Base-by-base conservation (phyloP, 2,329 filamentous ascomycete species). In the Neonectria ditissima region DNA sequence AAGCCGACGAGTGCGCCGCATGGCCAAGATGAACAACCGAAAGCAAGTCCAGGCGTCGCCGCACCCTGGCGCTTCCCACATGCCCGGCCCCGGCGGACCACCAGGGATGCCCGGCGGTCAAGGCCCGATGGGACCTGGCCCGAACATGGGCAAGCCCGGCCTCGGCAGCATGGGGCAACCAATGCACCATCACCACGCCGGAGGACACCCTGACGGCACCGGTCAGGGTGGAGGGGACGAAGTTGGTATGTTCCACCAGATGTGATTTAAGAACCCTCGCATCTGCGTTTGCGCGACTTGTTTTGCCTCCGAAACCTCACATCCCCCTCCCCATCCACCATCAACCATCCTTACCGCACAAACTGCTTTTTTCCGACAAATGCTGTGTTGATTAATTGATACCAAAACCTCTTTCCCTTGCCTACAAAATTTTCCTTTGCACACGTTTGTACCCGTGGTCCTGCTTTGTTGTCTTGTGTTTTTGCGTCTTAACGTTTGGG, bases 201-300 rank as follows among this genome's bases (percentile, higher is more conserved):
- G 77, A 67, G 70, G 68, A 64, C 77, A 79, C 65, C 73, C 73
- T 52, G 77, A 79, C 77, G 90, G 88, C 77, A 85, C 83, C 77
- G 84, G 85, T 73, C 87, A 88, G 77, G 86, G 87, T 80, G 89
- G 87, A 81, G 89, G 87, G 81, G 92, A 94, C 76, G 93, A 96
- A 88, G 94, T 94, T 90, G 94, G 94, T 97, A 97, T 97, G 94
- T 97, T 94, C 86, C 91, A 93, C 87, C 92, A 94, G 86, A 93
- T 96, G 90, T 96, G 89, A 93, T 86, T 74, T 74, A 70, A 66
- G 51, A 59, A 62, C 54, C 58, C 63, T 74, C 69, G 70, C 76
- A 75, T 76, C 82, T 80, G 79, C 76, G 73, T 81, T 78, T 70
- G 69, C 71, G 67, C 63, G 67, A 66, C 68, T 73, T 72, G 66